Percentiles rank a stretch among this genome's conserved stretches.
phyloP scores from a whole-genome alignment of 1,139 yeast species.

The Debaryomyces fabryi region DNA sequence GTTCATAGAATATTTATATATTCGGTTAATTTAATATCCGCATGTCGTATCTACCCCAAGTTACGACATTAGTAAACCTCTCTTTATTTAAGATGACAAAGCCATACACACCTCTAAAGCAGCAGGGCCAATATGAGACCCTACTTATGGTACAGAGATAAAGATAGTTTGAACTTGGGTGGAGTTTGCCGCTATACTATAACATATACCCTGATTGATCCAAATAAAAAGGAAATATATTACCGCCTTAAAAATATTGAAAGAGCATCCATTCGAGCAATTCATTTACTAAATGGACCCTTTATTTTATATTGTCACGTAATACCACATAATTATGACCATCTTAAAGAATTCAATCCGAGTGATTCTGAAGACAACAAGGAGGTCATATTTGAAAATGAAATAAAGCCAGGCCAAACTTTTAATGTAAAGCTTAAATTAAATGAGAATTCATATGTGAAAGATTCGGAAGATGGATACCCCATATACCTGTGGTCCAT shows the following conservation, averaged over 20 bases:
- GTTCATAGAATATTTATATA: not conserved
- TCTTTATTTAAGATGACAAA: not conserved
- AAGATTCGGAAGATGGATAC: conserved; percentile 23
- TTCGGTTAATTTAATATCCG: conserved; percentile 4
- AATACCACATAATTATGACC: conserved; percentile 52
- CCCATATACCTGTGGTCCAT: conserved; percentile 70
- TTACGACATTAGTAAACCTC: conserved; percentile 2
- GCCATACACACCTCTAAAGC: not conserved
- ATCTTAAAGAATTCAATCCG: conserved; percentile 33
- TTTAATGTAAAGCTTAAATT: conserved; percentile 52
- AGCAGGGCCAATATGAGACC: conserved; percentile 15
- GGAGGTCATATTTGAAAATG: conserved; percentile 43
- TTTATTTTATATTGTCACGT: conserved; percentile 62
- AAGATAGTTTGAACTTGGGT: conserved; percentile 38
- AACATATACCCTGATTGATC: conserved; percentile 27
- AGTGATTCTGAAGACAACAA: conserved; percentile 23
- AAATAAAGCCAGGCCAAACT: conserved; percentile 64
- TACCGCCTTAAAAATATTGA: conserved; percentile 56
- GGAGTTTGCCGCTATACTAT: conserved; percentile 41
- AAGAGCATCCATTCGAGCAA: conserved; percentile 51
- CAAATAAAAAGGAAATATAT: conserved; percentile 25
- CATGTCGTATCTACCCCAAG: conserved; percentile 7
- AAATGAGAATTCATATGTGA: conserved; percentile 44
- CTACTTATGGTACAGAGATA: conserved; percentile 45
- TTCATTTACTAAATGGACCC: conserved; percentile 61